Evolutionary conservation across 140 eudicot genomes (phyloP), one percentile per base, ranked within the genome.

Genomic region (Cichorium intybus): DNA sequence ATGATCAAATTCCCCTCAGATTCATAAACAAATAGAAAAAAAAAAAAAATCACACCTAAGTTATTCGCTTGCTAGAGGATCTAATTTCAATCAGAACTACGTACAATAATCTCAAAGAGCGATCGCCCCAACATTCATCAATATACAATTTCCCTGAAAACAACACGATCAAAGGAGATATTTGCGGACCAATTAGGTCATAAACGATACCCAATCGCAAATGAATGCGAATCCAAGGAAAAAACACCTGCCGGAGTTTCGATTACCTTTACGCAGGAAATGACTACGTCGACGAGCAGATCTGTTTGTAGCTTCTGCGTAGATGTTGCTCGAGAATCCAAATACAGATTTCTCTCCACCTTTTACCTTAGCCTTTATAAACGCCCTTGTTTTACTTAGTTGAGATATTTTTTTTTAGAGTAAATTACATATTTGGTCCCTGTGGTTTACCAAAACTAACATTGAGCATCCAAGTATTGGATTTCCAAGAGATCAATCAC

Each of bases 121-220:
- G 63, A 67, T 47, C 24, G 49, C 24, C 22, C 27, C 9, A 26
- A 8, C 24, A 56, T 23, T 68, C 14, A 22, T 59, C 27, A 11
- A 60, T 10, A 56, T 33, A 35, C 18, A 33, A 70, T 70, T 51
- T 48, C 46, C 43, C 53, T 22, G 21, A 29, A 47, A 56, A 31
- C 21, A 16, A 66, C 61, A 17, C 24, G 31, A 37, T 49, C 10
- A 50, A 50, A 26, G 24, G 47, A 31, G 41, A 10, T 48, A 24
- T 5, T 34, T 61, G 17, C 17, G 47, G 35, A 62, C 24, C 56
- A 64, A 52, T 62, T 35, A 71, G 70, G 76, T 71, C 47, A 72
- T 41, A 27, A 53, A 24, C 16, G 16, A 70, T 7, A 35, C 9
- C 10, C 1, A 31, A 70, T 70, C 22, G 51, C 8, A 70, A 27